Conservation (phyloP, 768 basidiomycete genomes). For the Suillus spraguei region DNA sequence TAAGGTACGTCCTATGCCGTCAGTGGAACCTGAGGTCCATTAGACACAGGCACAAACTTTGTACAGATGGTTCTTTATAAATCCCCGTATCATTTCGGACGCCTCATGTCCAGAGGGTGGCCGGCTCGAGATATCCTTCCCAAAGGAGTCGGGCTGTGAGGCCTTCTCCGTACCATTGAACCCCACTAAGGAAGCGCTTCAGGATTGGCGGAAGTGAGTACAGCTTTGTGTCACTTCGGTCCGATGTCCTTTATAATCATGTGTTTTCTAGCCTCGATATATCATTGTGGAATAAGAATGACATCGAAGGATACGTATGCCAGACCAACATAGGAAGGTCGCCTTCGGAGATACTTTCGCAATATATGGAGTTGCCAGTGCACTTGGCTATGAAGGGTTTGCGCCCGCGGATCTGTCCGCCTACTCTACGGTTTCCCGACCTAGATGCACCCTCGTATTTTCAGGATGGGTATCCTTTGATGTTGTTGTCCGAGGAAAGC, state of each 20-base stretch:
- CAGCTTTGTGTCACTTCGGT: slow-evolving; percentile 2
- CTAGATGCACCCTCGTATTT: slow-evolving; percentile 57
- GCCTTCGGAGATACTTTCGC: slow-evolving; percentile 58
- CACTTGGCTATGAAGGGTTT: slow-evolving; percentile 72
- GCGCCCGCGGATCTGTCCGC: slow-evolving; percentile 47
- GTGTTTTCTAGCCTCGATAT: slow-evolving; percentile 49
- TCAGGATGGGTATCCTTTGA: slow-evolving; percentile 74
- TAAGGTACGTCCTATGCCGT: slow-evolving; percentile 43
- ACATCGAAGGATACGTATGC: slow-evolving; percentile 71
- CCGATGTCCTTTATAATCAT: slow-evolving; percentile 4
- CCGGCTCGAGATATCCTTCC: slow-evolving; percentile 57
- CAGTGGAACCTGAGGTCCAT: neutral
- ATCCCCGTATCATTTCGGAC: slow-evolving; percentile 54
- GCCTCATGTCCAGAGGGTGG: slow-evolving; percentile 48
- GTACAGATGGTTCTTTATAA: slow-evolving; percentile 68
- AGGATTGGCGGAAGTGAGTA: slow-evolving; percentile 60
- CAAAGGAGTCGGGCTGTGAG: slow-evolving; percentile 56
- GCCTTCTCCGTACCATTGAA: slow-evolving; percentile 61
- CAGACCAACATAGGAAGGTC: slow-evolving; percentile 43
- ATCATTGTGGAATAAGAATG: slow-evolving; percentile 46
- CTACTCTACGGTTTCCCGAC: slow-evolving; percentile 59
- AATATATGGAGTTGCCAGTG: slow-evolving; percentile 62
- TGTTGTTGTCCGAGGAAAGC: slow-evolving; percentile 70
- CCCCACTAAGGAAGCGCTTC: slow-evolving; percentile 51
- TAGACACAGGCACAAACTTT: neutral